Base-by-base conservation (phyloP, 805 yeast species). In the Cyberlindnera maritima region DNA sequence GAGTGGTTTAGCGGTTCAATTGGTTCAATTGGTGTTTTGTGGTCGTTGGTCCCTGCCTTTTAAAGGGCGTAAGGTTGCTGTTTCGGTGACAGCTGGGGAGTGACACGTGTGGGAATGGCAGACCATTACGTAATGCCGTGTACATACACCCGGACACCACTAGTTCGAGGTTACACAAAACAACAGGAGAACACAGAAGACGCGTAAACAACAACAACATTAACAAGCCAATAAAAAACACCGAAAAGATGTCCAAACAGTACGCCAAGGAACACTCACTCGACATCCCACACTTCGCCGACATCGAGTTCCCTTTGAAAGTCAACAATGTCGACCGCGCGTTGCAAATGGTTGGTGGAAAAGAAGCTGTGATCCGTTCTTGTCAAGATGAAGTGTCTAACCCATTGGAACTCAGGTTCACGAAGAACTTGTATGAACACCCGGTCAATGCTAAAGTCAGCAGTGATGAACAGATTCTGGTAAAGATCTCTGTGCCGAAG, bases 301-400 rank as follows among this genome's bases (percentile, higher is more conserved):
- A 91, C 2, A 76, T 91, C 15, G 97, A 91, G 59, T 74, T 85
- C 49, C 97, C 97, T 0, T 66, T 89, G 26, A 72, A 75, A 15
- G 91, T 91, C 8, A 72, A 74, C 33, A 75, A 90, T 60, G 67
- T 77, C 0, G 75, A 73, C 17, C 75, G 72, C 41, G 96, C 96
- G 0, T 64, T 90, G 11, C 63, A 65, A 6, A 78, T 85, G 80
- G 76, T 86, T 44, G 94, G 94, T 8, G 94, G 92, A 51, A 64
- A 58, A 57, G 63, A 56, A 43, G 62, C 62, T 34, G 55, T 69
- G 18, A 64, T 61, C 32, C 49, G 64, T 35, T 61, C 72, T 2
- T 46, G 56, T 36, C 60, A 67, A 33, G 63, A 57, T 45, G 64
- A 68, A 36, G 36, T 23, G 2, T 52, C 56, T 26, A 65, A 62